Evolutionary conservation across 1,139 yeast genomes (phyloP).

Genomic region (Ogataea hybrid): DNA sequence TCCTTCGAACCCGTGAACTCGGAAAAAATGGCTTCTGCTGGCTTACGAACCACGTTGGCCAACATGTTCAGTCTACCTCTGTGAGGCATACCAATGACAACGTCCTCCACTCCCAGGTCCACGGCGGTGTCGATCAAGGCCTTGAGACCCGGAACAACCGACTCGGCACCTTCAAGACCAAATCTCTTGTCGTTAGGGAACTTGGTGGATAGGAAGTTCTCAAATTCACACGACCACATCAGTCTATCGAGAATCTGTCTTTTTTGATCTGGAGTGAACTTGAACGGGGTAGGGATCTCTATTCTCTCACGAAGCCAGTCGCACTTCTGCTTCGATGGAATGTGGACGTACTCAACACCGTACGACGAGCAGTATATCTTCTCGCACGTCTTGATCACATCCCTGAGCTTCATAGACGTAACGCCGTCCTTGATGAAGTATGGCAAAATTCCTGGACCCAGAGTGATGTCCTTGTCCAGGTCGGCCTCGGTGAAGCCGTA

Average conservation of each 20-base stretch:
- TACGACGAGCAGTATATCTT: conserved; percentile 81
- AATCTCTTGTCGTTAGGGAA: conserved; percentile 99
- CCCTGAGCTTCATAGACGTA: conserved; percentile 65
- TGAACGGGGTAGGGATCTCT: conserved; percentile 87
- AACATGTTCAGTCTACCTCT: conserved; percentile 98
- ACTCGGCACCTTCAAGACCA: conserved; percentile 98
- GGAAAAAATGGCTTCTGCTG: conserved; percentile 94
- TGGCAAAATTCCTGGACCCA: conserved; percentile 98
- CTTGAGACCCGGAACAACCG: conserved; percentile 96
- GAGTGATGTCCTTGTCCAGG: conserved; percentile 74
- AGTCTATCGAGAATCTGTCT: conserved; percentile 95
- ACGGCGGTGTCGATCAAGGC: conserved; percentile 93
- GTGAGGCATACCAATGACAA: conserved; percentile 99
- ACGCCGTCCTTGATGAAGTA: conserved; percentile 72
- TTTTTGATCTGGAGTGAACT: conserved; percentile 84
- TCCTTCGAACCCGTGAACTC: conserved; percentile 90
- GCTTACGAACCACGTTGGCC: conserved; percentile 97
- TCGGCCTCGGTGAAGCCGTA: conserved; percentile 90
- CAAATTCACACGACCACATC: conserved; percentile 96
- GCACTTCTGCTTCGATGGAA: conserved; percentile 92
- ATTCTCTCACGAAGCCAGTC: conserved; percentile 98
- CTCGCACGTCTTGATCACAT: conserved; percentile 77
- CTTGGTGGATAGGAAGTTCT: conserved; percentile 86
- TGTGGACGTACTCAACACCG: conserved; percentile 95
- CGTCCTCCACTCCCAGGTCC: conserved; percentile 90